These are phyloP conservation scores for Hyaloscypha variabilis DNA, from an alignment of 495 filamentous ascomycete genomes.

Conservation along the genomic window DNA sequence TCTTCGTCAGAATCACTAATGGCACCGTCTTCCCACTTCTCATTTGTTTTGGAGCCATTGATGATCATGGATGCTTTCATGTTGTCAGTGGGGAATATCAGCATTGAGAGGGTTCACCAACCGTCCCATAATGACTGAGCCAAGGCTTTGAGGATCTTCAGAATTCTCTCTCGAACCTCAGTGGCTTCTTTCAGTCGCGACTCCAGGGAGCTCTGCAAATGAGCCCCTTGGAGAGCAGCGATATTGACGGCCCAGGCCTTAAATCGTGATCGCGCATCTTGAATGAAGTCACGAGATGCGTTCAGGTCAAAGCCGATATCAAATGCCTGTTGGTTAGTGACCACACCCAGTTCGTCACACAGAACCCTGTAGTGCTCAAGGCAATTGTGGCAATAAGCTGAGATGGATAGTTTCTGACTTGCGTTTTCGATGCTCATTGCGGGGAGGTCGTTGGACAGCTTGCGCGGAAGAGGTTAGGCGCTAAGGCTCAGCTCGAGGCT, in stretches of 20 bases:
- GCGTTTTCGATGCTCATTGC: conserved; percentile 7
- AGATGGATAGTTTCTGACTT: conserved; percentile 16
- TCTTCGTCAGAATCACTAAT: conserved; percentile 20
- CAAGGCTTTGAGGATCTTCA: conserved; percentile 33
- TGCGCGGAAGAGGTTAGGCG: neutral
- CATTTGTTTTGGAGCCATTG: conserved; percentile 13
- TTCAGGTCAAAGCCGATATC: conserved; percentile 13
- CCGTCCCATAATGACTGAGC: neutral
- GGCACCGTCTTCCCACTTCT: conserved; percentile 17
- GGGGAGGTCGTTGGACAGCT: neutral
- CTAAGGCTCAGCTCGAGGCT: neutral
- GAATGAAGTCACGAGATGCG: conserved; percentile 1
- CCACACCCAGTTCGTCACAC: conserved; percentile 17
- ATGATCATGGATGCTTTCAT: conserved; percentile 17
- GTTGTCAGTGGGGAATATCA: neutral
- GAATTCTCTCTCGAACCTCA: conserved; percentile 40
- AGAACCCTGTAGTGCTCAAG: conserved; percentile 11
- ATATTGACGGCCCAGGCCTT: conserved; percentile 50
- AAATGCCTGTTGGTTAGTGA: neutral
- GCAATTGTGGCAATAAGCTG: conserved; percentile 19
- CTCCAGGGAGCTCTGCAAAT: conserved; percentile 43
- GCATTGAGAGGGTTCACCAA: neutral
- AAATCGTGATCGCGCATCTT: conserved; percentile 42
- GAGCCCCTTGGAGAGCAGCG: conserved; percentile 42
- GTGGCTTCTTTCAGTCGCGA: conserved; percentile 48